These are phyloP conservation scores for Saccharomyces hybrid DNA, from an alignment of 1,139 yeast species.

Conservation along the genomic window DNA sequence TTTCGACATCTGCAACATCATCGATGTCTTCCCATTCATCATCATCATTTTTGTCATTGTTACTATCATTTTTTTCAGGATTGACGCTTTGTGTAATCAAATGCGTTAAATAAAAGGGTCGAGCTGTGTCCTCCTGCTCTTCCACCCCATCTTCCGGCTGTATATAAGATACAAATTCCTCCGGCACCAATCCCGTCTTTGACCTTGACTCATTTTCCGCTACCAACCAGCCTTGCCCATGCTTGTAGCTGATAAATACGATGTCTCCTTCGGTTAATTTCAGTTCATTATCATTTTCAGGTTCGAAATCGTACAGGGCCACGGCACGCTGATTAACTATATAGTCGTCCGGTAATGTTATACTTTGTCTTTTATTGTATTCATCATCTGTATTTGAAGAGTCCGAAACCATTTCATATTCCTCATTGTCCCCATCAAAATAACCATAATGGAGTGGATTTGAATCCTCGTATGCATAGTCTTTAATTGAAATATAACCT, in stretches of 20 bases:
- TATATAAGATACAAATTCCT: constrained; percentile 72
- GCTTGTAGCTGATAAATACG: constrained; percentile 80
- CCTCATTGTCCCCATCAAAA: constrained; percentile 15
- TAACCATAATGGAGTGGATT: constrained; percentile 64
- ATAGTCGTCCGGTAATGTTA: constrained; percentile 29
- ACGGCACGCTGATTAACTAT: constrained; percentile 55
- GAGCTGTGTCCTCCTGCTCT: constrained; percentile 24
- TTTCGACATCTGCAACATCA: constrained; percentile 11
- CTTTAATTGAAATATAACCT: constrained; percentile 47
- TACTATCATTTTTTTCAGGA: constrained; percentile 8
- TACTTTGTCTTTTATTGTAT: constrained; percentile 36
- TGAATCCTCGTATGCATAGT: constrained; percentile 64
- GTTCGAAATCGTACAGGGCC: constrained; percentile 81
- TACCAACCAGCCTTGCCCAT: constrained; percentile 98
- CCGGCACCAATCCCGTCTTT: constrained; percentile 85
- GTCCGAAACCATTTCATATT: constrained; percentile 14
- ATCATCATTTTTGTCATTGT: constrained; percentile 17
- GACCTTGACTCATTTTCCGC: constrained; percentile 40
- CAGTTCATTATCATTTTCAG: constrained; percentile 92
- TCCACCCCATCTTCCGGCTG: constrained; percentile 14
- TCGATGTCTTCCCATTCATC: constrained; percentile 37
- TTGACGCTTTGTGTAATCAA: constrained; percentile 25
- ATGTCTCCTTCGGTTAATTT: constrained; percentile 72
- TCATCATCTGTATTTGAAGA: constrained; percentile 17
- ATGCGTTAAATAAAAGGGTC: constrained; percentile 31